Conservation (phyloP, 805 yeast species). For the Zygoascus bituminiphila region DNA sequence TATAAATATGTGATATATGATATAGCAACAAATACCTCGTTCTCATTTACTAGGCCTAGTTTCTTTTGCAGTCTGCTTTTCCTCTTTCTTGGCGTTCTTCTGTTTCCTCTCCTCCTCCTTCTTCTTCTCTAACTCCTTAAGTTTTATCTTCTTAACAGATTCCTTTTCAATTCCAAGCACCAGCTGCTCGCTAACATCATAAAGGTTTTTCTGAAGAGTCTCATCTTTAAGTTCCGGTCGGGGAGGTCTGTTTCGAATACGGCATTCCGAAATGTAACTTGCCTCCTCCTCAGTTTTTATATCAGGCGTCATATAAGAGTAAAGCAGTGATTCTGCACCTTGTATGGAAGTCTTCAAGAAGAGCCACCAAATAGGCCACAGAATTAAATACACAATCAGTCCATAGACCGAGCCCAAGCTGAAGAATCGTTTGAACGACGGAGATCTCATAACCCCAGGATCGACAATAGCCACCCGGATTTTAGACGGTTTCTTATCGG, state of each 20-base stretch:
- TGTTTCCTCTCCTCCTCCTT: not conserved
- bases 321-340: constrained; percentile 74
- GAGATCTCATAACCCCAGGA: constrained; percentile 88
- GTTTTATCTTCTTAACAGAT: constrained; percentile 61
- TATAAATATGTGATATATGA: not conserved
- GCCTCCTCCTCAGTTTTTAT: constrained; percentile 36
- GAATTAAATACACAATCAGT: constrained; percentile 51
- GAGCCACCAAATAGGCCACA: constrained; percentile 79
- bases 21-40: not conserved
- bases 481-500: constrained; percentile 60
- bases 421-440: constrained; percentile 69
- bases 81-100: constrained; percentile 1
- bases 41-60: constrained; percentile 2
- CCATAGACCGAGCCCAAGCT: constrained; percentile 68
- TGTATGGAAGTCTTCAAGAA: constrained; percentile 64
- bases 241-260: constrained; percentile 37
- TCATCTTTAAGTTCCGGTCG: constrained; percentile 58
- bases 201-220: constrained; percentile 52
- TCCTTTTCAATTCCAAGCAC: constrained; percentile 58
- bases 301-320: constrained; percentile 65
- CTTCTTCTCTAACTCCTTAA: constrained; percentile 20
- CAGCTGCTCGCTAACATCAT: constrained; percentile 40
- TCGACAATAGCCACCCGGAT: constrained; percentile 69
- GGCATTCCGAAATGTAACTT: constrained; percentile 64
- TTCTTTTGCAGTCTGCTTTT: constrained; percentile 5